Percentiles rank a stretch among this genome's conserved stretches.
These are phyloP conservation scores for Coemansia guatemalensis DNA, from an alignment of 192 early-diverging fungal genomes.

Conservation along the genomic window DNA sequence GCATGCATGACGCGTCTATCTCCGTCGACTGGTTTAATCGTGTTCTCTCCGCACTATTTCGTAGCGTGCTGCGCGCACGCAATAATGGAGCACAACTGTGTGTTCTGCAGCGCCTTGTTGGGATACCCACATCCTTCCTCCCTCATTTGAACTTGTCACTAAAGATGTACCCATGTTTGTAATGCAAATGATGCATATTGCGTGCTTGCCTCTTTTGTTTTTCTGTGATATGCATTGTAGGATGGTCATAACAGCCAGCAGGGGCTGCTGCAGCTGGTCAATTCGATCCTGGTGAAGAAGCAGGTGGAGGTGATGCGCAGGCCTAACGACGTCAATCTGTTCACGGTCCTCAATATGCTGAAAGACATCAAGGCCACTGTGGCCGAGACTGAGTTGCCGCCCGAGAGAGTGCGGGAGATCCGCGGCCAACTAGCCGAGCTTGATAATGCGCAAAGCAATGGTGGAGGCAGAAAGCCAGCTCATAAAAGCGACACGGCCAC, in stretches of 20 bases:
- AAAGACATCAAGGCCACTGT: conserved; percentile 33
- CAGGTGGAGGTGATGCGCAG: conserved; percentile 40
- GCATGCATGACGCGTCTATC: neutral
- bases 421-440: conserved; percentile 29
- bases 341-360: conserved; percentile 27
- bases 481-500: conserved; percentile 4
- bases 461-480: neutral
- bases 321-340: conserved; percentile 37
- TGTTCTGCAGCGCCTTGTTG: neutral
- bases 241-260: conserved; percentile 17
- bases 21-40: conserved; percentile 2
- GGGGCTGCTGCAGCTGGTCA: conserved; percentile 34
- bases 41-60: conserved; percentile 7
- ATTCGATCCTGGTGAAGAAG: conserved; percentile 37
- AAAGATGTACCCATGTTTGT: neutral
- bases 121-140: neutral
- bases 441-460: conserved; percentile 5
- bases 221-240: conserved; percentile 14
- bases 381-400: conserved; percentile 22
- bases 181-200: neutral
- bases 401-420: conserved; percentile 20
- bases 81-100: neutral
- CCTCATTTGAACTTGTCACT: neutral
- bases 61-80: neutral
- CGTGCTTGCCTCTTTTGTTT: conserved; percentile 6